These are phyloP conservation scores for Penicillium psychrofluorescens DNA, from an alignment of 495 filamentous ascomycete genomes.

Conservation along the genomic window DNA sequence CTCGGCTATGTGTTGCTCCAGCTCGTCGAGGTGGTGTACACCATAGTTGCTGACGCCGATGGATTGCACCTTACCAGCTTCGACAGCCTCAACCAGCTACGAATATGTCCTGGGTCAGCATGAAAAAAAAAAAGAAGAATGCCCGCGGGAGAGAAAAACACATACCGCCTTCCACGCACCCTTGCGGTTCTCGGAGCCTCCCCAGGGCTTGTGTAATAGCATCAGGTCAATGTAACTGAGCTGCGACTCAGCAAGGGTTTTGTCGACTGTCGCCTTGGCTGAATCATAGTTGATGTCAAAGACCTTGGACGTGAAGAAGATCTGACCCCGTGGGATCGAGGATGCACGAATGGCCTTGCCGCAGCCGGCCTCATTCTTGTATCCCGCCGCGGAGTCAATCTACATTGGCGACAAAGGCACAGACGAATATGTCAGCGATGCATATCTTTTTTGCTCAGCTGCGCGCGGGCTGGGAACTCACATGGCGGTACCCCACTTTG, in stretches of 20 bases:
- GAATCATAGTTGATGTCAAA: conserved; percentile 48
- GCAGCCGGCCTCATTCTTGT: conserved; percentile 54
- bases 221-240: conserved; percentile 61
- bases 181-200: conserved; percentile 49
- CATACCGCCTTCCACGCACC: conserved; percentile 53
- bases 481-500: conserved; percentile 60
- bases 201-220: conserved; percentile 59
- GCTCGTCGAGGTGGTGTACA: conserved; percentile 58
- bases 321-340: conserved; percentile 45
- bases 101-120: background rate
- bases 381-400: conserved; percentile 60
- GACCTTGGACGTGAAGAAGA: conserved; percentile 66
- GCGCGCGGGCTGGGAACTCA: conserved; percentile 15
- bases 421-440: no score
- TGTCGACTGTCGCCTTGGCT: conserved; percentile 47
- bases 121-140: background rate
- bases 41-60: conserved; percentile 65
- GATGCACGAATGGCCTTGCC: conserved; percentile 46
- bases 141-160: background rate
- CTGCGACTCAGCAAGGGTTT: conserved; percentile 45
- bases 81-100: conserved; percentile 54
- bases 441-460: background rate
- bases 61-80: conserved; percentile 49
- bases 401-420: background rate
- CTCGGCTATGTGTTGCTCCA: conserved; percentile 22